Evolutionary conservation across 176 grass and related monocot genomes (phyloP), one percentile per base, ranked within the genome.

Genomic region (Phragmites australis): DNA sequence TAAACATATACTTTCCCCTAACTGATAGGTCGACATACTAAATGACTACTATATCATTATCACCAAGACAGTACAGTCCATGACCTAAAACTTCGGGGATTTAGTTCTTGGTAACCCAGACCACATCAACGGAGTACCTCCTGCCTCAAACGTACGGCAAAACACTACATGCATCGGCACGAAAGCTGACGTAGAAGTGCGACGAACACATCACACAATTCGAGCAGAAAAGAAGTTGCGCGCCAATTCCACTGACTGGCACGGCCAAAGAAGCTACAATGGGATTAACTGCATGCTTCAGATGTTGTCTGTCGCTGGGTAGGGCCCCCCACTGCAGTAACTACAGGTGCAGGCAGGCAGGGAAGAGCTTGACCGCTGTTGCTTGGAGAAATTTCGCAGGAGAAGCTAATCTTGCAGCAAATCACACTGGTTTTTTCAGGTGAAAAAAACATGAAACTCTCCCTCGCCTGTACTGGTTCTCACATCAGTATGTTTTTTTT

Each of bases 251-350:
- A 29, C 70, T 43, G n/a, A 71, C 78, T 42, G 13, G 75, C 67
- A 26, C 59, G 47, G 55, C 47, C 51, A 40, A 43, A 10, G 49
- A 5, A 76, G 55, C 23, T 70, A 81, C 79, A 89, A 85, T 85
- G 86, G 46, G 11, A 17, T 65, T 78, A 71, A 77, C 79, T 71
- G 34, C 77, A 85, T 51, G 88, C 47, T 65, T 51, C 64, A 82
- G 77, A 57, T 22, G 42, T 54, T 46, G 32, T 39, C 70, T 41
- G 77, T 71, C 47, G 27, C 70, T 75, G 50, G 46, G 31, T 25
- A 15, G 53, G 34, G 13, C 12, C 39, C 45, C 57, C 42, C 67
- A 43, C 53, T 10, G 64, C 49, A 81, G 77, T 77, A 71, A 82
- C 70, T 77, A 72, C 64, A 43, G 75, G 68, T 50, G 67, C 49